Evolutionary conservation across 768 basidiomycete genomes (phyloP), one percentile per base, ranked within the genome.

Genomic region (Xerocomellus chrysenteron): DNA sequence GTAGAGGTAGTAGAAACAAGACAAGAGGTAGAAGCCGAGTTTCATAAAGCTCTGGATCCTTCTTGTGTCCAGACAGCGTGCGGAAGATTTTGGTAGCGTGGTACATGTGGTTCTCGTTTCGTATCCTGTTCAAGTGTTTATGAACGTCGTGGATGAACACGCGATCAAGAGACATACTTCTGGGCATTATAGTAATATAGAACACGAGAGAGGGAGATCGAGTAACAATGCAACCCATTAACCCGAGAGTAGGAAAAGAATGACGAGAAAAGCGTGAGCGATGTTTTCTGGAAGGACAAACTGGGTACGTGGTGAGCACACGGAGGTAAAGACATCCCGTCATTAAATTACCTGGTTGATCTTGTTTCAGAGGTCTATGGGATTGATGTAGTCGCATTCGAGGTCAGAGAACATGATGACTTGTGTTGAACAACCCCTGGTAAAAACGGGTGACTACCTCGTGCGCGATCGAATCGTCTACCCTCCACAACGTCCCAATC

Each of bases 371-470:
- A 98, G 87, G 75, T 99, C 97, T 84, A 99, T 99, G 50, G 97
- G 97, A 76, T 99, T 99, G 81, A 98, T 96, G 78, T 98, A 98
- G 82, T 97, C 94, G 80, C 94, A 97, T 78, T 98, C 96, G 70
- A 98, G 79, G 78, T 98, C 97, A 43, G 94, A 97, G 81, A 98
- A 98, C 96, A 98, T 98, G 80, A 99, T 98, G 68, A 99, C 98
- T 96, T 98, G 65, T 33, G 35, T 5, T 32, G 44, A 21, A 21
- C 21, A 21, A 21, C 21, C 21, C 21, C 21, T 21, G 21, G 21
- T 21, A 21, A 21, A 21, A 21, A 21, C 21, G 21, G 21, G 21
- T 21, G 21, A 21, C 21, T 21, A 21, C 21, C 21, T 21, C 21
- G 21, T 21, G 21, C 21, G 21, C 21, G 2, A 39, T 26, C 11